These are phyloP conservation scores for Monosporascus cannonballus DNA, from an alignment of 2,329 filamentous ascomycete genomes.

Conservation along the genomic window DNA sequence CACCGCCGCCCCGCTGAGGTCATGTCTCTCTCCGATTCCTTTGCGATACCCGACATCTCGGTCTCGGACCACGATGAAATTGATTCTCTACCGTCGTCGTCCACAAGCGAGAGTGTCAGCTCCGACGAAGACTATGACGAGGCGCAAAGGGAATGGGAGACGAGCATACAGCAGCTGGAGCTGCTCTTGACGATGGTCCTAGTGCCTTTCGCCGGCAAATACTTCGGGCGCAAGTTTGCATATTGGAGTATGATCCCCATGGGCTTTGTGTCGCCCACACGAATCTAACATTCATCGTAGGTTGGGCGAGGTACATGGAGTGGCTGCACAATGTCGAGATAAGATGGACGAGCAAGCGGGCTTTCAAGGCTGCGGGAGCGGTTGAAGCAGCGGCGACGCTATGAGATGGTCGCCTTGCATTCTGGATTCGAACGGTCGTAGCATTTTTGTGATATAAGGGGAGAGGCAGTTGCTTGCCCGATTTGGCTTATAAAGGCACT, in stretches of 20 bases:
- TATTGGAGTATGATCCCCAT: slow-evolving; percentile 73
- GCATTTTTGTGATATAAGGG: no score
- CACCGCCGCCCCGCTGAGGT: slow-evolving; percentile 15
- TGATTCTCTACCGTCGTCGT: slow-evolving; percentile 58
- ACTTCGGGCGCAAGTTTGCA: slow-evolving; percentile 87
- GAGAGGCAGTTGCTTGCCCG: no score
- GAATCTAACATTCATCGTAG: slow-evolving; percentile 36
- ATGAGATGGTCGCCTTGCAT: slow-evolving; percentile 22
- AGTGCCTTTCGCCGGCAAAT: slow-evolving; percentile 91
- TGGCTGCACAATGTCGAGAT: slow-evolving; percentile 85
- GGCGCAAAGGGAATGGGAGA: slow-evolving; percentile 91
- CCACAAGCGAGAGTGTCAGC: slow-evolving; percentile 37
- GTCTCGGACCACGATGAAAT: slow-evolving; percentile 50
- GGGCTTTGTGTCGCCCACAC: not conserved
- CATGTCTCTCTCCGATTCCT: slow-evolving; percentile 40
- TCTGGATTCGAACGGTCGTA: no score
- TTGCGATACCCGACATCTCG: slow-evolving; percentile 43
- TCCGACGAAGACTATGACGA: slow-evolving; percentile 67
- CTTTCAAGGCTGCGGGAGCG: slow-evolving; percentile 58
- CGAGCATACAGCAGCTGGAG: slow-evolving; percentile 89
- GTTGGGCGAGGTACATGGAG: slow-evolving; percentile 90
- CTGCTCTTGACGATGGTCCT: slow-evolving; percentile 89
- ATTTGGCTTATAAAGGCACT: no score
- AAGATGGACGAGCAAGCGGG: slow-evolving; percentile 53
- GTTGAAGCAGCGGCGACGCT: slow-evolving; percentile 54